Evolutionary conservation across 1,139 yeast species (phyloP), one percentile per base, ranked within the genome.

Genomic region (Candida glucosophila): DNA sequence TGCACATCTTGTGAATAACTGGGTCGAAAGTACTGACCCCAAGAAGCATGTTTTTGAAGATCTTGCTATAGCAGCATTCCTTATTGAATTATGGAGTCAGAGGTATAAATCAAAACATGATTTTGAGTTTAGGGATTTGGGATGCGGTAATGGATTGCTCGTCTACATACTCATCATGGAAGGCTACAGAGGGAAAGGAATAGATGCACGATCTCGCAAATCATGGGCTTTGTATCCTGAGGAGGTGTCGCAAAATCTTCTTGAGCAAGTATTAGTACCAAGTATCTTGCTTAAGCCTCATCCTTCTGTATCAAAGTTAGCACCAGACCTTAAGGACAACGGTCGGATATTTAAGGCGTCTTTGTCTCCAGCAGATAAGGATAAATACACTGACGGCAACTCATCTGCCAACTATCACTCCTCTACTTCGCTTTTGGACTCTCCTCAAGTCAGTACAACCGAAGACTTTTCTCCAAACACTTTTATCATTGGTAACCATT

Each of bases 21-120:
- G 98, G 98, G 74, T 67, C 12, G 98, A 90, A 51, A 76, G 78
- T 23, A 90, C 98, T 2, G 96, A 90, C 50, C 97, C 97, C 2
- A 72, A 77, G 40, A 90, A 90, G 49, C 98, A 90, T 53, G 97
- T 88, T 0, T 90, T 88, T 55, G 98, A 90, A 57, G 98, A 90
- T 47, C 68, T 90, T 29, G 94, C 95, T 2, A 88, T 90, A 39
- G 97, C 97, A 0, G 95, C 97, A 0, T 90, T 88, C 41, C 59
- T 90, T 32, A 80, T 88, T n/a, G 95, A 83, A 48, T 64, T 83
- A 20, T 88, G 97, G 97, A 57, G 56, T 5, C 58, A 66, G 23
- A 70, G 72, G 30, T 81, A 77, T 37, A 49, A 47, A n/a, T 46
- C 55, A 19, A 52, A 52, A 20, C 58, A 60, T 17, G 44, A 55